These are phyloP conservation scores for Penicillium hordei DNA, from an alignment of 2,329 filamentous ascomycete genomes.

Conservation along the genomic window DNA sequence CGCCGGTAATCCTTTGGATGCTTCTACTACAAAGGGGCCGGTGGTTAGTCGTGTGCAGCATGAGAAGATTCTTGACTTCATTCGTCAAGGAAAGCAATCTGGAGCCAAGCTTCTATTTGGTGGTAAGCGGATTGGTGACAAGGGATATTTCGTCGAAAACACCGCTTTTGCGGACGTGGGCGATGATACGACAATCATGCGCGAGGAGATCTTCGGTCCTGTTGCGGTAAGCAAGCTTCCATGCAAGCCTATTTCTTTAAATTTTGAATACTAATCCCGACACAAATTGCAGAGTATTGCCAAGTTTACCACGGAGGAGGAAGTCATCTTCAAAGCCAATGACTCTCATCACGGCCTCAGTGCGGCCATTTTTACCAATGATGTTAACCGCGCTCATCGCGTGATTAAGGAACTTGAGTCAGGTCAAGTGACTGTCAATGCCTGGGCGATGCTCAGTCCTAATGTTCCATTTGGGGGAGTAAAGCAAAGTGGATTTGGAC, in stretches of 20 bases:
- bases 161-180: constrained; percentile 56
- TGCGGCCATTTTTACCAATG: constrained; percentile 30
- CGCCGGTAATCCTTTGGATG: constrained; percentile 23
- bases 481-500: constrained; percentile 31
- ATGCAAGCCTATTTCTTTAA: neutral
- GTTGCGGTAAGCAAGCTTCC: constrained; percentile 40
- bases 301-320: constrained; percentile 59
- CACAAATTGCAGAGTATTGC: constrained; percentile 47
- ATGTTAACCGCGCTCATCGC: constrained; percentile 27
- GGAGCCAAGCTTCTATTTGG: constrained; percentile 26
- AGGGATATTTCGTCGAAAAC: constrained; percentile 64
- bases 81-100: constrained; percentile 23
- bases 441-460: constrained; percentile 27
- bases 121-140: constrained; percentile 22
- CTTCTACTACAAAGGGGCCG: constrained; percentile 25
- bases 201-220: constrained; percentile 62
- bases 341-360: constrained; percentile 43
- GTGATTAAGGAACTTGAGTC: constrained; percentile 23
- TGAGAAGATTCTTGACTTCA: constrained; percentile 26
- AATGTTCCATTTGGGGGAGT: constrained; percentile 31
- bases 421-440: constrained; percentile 30
- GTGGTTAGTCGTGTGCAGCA: constrained; percentile 24
- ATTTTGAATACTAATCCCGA: neutral
- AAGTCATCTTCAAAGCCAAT: constrained; percentile 57
- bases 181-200: constrained; percentile 46